A percentile compares a stretch with the other conserved stretches of the same genome.
Evolutionary conservation across 805 yeast genomes (phyloP).

Genomic region (Wickerhamiella dianesei): DNA sequence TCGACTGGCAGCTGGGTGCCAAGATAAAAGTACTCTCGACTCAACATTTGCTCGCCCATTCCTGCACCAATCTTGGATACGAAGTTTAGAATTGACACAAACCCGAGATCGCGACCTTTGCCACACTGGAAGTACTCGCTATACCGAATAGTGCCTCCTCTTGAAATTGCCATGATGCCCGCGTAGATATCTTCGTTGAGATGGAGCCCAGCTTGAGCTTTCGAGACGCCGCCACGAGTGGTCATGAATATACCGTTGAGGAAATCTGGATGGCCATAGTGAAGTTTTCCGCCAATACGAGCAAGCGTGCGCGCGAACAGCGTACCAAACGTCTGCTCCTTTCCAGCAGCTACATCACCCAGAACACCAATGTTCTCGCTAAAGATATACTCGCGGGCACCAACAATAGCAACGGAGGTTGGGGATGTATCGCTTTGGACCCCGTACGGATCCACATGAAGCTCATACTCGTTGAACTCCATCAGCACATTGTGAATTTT

Average conservation of each 20-base stretch:
- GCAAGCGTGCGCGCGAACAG: slow-evolving; percentile 72
- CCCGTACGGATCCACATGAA: neutral
- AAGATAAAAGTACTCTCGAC: slow-evolving; percentile 67
- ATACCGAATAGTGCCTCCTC: slow-evolving; percentile 77
- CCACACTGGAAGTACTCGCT: slow-evolving; percentile 79
- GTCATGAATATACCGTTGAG: slow-evolving; percentile 63
- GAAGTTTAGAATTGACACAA: slow-evolving; percentile 68
- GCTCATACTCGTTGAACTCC: slow-evolving; percentile 50
- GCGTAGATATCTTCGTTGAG: slow-evolving; percentile 79
- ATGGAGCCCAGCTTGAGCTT: slow-evolving; percentile 72
- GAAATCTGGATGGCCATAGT: slow-evolving; percentile 81
- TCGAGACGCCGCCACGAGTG: slow-evolving; percentile 77
- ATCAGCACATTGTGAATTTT: slow-evolving; percentile 62
- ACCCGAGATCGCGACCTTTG: slow-evolving; percentile 75
- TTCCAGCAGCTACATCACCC: slow-evolving; percentile 81
- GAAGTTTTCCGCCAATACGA: slow-evolving; percentile 68
- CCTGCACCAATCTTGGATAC: slow-evolving; percentile 81
- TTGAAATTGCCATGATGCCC: slow-evolving; percentile 62
- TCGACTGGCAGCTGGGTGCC: slow-evolving; percentile 68
- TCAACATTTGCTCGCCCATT: slow-evolving; percentile 79
- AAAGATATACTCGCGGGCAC: slow-evolving; percentile 72
- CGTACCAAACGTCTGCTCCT: slow-evolving; percentile 80
- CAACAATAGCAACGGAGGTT: slow-evolving; percentile 69
- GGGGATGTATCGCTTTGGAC: slow-evolving; percentile 24
- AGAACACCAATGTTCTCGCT: slow-evolving; percentile 71